Evolutionary conservation across 345 rosid species (phyloP).

Genomic region (Adansonia digitata): DNA sequence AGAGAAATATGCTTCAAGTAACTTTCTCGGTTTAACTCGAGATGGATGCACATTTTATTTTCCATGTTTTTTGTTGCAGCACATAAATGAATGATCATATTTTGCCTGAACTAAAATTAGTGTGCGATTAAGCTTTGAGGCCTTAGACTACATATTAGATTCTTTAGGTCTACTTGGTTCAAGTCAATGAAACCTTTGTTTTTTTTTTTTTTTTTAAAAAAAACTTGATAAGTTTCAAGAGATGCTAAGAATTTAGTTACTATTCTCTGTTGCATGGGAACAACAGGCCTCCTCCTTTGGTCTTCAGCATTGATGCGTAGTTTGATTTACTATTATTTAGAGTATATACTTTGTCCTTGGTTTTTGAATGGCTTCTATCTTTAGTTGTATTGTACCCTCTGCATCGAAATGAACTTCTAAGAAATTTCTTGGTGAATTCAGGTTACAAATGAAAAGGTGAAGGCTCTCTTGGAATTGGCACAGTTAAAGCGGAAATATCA

Average conservation of each 20-base stretch:
- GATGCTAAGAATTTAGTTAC: background rate
- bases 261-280: background rate
- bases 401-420: background rate
- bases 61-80: background rate
- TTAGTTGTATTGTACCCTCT: constrained; percentile 7
- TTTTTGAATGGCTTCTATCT: constrained; percentile 2
- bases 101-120: background rate
- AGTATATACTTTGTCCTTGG: background rate
- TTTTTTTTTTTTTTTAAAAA: no score
- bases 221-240: background rate
- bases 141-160: background rate
- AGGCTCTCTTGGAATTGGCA: constrained; percentile 86
- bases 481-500: constrained; percentile 70
- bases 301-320: background rate
- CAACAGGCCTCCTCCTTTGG: background rate
- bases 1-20: constrained; percentile 84
- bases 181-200: background rate
- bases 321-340: background rate
- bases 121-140: background rate
- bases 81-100: background rate
- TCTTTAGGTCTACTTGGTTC: background rate
- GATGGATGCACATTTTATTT: background rate
- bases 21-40: constrained; percentile 9
- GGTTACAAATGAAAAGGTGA: constrained; percentile 98
- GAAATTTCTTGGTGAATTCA: constrained; percentile 18